Evolutionary conservation across 768 basidiomycete species (phyloP).

Genomic region (Infundibulicybe gibba): DNA sequence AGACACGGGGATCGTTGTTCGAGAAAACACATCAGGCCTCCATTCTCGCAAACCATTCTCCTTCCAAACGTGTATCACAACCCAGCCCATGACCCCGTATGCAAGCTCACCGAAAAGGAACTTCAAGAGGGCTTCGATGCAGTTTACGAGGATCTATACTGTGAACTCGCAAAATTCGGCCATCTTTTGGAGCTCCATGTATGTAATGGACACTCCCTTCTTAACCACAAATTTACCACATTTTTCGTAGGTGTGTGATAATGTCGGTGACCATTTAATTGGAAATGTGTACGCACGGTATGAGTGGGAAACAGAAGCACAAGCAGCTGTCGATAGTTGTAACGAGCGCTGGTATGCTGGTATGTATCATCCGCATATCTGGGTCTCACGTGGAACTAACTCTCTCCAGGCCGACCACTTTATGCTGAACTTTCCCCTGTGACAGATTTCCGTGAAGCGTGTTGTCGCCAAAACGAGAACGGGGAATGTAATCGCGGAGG

Average conservation of each 20-base stretch:
- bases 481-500: conserved; percentile 98
- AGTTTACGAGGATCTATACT: conserved; percentile 94
- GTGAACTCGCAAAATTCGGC: conserved; percentile 92
- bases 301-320: conserved; percentile 98
- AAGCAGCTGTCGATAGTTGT: conserved; percentile 85
- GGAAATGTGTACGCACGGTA: conserved; percentile 98
- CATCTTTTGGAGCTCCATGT: conserved; percentile 95
- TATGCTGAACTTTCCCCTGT: conserved; percentile 98
- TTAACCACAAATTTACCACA: not conserved
- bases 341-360: conserved; percentile 99
- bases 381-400: conserved; percentile 1
- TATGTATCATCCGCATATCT: conserved; percentile 29
- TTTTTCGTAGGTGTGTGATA: conserved; percentile 85
- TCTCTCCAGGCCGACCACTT: conserved; percentile 72
- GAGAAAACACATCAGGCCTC: conserved; percentile 95
- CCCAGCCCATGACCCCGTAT: conserved; percentile 89
- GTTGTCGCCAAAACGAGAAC: conserved; percentile 98
- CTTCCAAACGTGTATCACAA: conserved; percentile 98
- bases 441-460: conserved; percentile 98
- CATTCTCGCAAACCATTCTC: conserved; percentile 95
- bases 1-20: conserved; percentile 98
- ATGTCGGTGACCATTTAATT: conserved; percentile 98
- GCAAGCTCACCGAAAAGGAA: conserved; percentile 84
- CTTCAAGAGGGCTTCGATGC: conserved; percentile 90
- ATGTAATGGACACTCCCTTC: conserved; percentile 22